phyloP scores from a whole-genome alignment of 1,139 yeast genomes.

The Sugiyamaella paludigena region DNA sequence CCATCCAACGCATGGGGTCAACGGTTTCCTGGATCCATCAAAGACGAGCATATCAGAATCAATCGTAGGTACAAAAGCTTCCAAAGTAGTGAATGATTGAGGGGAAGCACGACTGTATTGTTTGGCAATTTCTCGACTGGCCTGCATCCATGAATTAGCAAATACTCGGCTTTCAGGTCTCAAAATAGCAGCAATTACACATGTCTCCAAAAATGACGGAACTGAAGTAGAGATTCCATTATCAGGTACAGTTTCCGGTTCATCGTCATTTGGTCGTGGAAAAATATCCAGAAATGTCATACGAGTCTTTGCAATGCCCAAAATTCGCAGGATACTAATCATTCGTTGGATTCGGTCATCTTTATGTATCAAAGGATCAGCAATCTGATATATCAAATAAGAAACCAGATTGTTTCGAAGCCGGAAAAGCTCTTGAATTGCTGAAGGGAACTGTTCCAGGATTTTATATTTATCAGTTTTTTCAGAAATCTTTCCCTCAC shows the following conservation, averaged over 20 bases:
- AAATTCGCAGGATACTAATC: constrained; percentile 63
- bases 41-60: constrained; percentile 23
- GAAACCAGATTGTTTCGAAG: constrained; percentile 66
- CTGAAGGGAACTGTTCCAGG: constrained; percentile 62
- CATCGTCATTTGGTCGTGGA: constrained; percentile 40
- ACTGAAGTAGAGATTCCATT: constrained; percentile 50
- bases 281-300: constrained; percentile 62
- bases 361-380: constrained; percentile 49
- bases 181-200: constrained; percentile 69
- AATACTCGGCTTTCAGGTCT: constrained; percentile 78
- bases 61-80: constrained; percentile 43
- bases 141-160: constrained; percentile 63
- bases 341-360: constrained; percentile 69
- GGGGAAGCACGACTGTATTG: constrained; percentile 10
- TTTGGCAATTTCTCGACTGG: constrained; percentile 42
- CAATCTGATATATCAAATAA: constrained; percentile 62
- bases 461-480: constrained; percentile 35
- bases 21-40: constrained; percentile 27
- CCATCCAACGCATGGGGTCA: constrained; percentile 90
- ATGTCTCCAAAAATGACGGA: constrained; percentile 85
- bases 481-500: too few relatives aligned
- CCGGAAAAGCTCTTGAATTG: constrained; percentile 63
- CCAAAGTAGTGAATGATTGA: constrained; percentile 22
- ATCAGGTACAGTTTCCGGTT: constrained; percentile 13
- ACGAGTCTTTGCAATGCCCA: constrained; percentile 64